Percentiles rank a stretch among this genome's conserved stretches.
Evolutionary conservation across 805 yeast species (phyloP).

Genomic region (Metschnikowia arizonensis): DNA sequence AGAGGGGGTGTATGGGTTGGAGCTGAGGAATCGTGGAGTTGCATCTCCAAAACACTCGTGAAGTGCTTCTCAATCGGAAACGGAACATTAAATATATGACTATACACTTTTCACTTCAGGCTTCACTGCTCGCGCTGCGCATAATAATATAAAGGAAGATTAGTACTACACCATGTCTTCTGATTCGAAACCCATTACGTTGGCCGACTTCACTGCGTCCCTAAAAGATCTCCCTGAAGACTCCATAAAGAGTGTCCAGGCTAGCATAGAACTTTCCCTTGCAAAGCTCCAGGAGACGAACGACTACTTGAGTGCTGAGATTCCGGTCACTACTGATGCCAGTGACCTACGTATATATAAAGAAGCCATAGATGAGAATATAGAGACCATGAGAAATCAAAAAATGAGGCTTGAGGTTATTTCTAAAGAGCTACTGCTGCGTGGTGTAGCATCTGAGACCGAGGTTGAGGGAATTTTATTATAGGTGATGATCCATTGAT

Average conservation of each 20-base stretch:
- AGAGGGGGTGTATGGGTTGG: conserved; percentile 36
- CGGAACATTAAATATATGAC: neutral
- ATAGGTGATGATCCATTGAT: conserved; percentile 1
- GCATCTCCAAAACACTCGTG: conserved; percentile 5
- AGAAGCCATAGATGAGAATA: conserved; percentile 57
- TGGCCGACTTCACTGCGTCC: conserved; percentile 46
- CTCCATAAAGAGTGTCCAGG: conserved; percentile 17
- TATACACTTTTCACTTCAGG: neutral
- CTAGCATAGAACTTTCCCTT: conserved; percentile 26
- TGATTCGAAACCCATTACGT: conserved; percentile 22
- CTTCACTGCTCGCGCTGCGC: conserved; percentile 3
- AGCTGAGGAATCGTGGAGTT: conserved; percentile 8
- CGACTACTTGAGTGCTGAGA: conserved; percentile 40
- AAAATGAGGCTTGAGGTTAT: conserved; percentile 42
- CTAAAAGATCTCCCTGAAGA: conserved; percentile 51
- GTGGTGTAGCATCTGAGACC: conserved; percentile 25
- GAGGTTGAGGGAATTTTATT: conserved; percentile 10
- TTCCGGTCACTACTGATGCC: conserved; percentile 25
- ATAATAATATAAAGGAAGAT: neutral
- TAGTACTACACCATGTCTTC: conserved; percentile 21
- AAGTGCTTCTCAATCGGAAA: conserved; percentile 1
- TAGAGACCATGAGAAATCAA: conserved; percentile 50
- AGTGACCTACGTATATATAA: conserved; percentile 49
- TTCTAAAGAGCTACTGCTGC: conserved; percentile 42
- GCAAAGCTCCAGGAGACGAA: conserved; percentile 48